Conservation (phyloP, 2,329 filamentous ascomycete species). For the Cladosporium austrohemisphaericum region DNA sequence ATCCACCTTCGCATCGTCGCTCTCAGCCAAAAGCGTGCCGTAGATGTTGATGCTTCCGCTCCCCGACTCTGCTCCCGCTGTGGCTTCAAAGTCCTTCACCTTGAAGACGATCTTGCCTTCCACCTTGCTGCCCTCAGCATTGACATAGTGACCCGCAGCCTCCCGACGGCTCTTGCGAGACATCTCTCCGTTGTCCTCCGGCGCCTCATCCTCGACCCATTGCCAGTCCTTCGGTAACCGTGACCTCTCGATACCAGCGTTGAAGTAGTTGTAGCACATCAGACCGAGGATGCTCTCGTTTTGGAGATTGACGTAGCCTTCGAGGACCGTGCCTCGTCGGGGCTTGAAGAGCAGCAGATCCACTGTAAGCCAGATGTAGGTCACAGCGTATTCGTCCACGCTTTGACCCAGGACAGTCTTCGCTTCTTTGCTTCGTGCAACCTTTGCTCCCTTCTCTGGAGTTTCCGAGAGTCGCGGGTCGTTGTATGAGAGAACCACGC, state of each 20-base stretch:
- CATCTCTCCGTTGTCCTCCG: conserved; percentile 40
- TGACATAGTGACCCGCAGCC: conserved; percentile 65
- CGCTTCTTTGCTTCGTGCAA: not conserved
- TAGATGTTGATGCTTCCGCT: conserved; percentile 81
- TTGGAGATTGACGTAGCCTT: conserved; percentile 79
- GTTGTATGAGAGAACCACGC: conserved; percentile 70
- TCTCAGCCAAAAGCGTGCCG: conserved; percentile 73
- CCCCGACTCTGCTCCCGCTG: conserved; percentile 57
- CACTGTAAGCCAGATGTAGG: conserved; percentile 82
- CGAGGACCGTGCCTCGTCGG: conserved; percentile 65
- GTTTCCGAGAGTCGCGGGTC: conserved; percentile 62
- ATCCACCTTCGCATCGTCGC: conserved; percentile 61
- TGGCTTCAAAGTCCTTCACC: conserved; percentile 81
- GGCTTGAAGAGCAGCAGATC: conserved; percentile 84
- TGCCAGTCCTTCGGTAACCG: conserved; percentile 74
- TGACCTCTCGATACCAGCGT: conserved; percentile 75
- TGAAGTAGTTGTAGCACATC: conserved; percentile 84
- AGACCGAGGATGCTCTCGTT: conserved; percentile 86
- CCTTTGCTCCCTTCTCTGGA: conserved; percentile 14
- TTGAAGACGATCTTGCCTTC: conserved; percentile 69
- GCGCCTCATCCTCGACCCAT: conserved; percentile 62
- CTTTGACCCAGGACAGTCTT: conserved; percentile 39
- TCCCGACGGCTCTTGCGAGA: conserved; percentile 9
- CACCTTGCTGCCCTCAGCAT: conserved; percentile 66
- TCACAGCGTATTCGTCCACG: conserved; percentile 79